A percentile compares a stretch with the other conserved stretches of the same genome.
Evolutionary conservation across 768 basidiomycete species (phyloP).

Genomic region (Boletus rubroflammeus): DNA sequence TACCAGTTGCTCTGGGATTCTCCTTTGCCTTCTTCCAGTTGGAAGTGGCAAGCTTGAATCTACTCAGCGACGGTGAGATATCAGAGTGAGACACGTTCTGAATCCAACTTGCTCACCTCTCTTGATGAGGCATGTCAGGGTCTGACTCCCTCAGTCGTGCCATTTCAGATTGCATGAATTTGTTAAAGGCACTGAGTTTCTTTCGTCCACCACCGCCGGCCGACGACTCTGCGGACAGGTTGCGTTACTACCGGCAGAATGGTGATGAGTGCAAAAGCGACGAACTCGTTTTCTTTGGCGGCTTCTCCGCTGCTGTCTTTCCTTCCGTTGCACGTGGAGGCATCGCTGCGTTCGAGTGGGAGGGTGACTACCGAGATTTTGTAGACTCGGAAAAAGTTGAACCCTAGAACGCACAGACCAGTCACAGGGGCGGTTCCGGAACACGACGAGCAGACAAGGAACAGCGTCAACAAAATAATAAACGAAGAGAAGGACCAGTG

Average conservation of each 20-base stretch:
- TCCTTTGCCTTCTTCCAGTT: constrained; percentile 79
- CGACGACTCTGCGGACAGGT: constrained; percentile 46
- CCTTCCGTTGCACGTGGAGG: constrained; percentile 38
- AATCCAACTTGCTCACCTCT: constrained; percentile 45
- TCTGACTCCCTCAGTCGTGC: constrained; percentile 73
- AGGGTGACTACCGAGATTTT: constrained; percentile 7
- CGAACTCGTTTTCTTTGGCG: constrained; percentile 54
- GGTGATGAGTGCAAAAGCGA: constrained; percentile 9
- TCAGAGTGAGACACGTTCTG: neutral
- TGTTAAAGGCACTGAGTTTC: constrained; percentile 71
- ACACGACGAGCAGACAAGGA: constrained; percentile 1
- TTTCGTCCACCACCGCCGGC: constrained; percentile 48
- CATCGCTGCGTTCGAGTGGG: constrained; percentile 32
- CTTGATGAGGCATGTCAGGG: constrained; percentile 68
- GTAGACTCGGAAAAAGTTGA: constrained; percentile 15
- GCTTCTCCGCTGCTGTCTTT: constrained; percentile 44
- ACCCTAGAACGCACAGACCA: constrained; percentile 27
- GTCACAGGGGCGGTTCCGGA: constrained; percentile 28
- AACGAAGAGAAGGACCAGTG: neutral
- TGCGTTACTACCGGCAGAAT: constrained; percentile 17
- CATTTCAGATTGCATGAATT: constrained; percentile 78
- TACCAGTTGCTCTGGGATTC: constrained; percentile 48
- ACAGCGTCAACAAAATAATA: constrained; percentile 5
- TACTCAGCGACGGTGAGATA: constrained; percentile 22
- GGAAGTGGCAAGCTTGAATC: constrained; percentile 69